A percentile compares a stretch with the other conserved stretches of the same genome.
These are phyloP conservation scores for Hymenoscyphus linearis DNA, from an alignment of 2,329 filamentous ascomycete genomes.

Conservation along the genomic window DNA sequence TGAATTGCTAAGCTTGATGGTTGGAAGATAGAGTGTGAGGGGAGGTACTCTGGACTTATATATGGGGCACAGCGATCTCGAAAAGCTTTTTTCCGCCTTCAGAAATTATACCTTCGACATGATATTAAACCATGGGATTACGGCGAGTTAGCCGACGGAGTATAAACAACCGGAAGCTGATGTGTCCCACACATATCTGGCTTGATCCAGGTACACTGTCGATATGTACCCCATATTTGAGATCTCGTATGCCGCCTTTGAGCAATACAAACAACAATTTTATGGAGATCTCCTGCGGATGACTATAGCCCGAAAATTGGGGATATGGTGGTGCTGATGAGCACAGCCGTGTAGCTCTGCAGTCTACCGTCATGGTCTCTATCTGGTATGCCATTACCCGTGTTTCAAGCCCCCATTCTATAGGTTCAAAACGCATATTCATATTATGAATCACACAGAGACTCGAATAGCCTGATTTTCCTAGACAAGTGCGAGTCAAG, in stretches of 20 bases:
- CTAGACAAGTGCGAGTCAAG: neutral
- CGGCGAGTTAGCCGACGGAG: conserved; percentile 26
- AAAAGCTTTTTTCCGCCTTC: neutral
- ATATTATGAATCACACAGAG: neutral
- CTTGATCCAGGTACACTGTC: conserved; percentile 13
- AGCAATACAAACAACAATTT: conserved; percentile 13
- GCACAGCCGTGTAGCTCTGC: conserved; percentile 3
- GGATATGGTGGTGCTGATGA: conserved; percentile 7
- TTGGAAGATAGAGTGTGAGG: conserved; percentile 7
- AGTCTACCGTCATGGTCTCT: conserved; percentile 14
- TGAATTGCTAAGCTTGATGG: conserved; percentile 8
- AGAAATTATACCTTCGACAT: neutral
- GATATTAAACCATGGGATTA: conserved; percentile 20
- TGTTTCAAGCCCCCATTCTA: neutral
- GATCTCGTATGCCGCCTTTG: conserved; percentile 14
- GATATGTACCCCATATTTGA: conserved; percentile 11
- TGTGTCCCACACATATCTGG: conserved; percentile 9
- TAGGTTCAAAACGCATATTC: neutral
- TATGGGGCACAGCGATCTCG: neutral
- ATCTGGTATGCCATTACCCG: conserved; percentile 6
- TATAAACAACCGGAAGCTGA: conserved; percentile 20
- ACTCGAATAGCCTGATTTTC: neutral
- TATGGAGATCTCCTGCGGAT: conserved; percentile 20
- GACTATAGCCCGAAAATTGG: conserved; percentile 13
- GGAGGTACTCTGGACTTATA: conserved; percentile 23